A percentile compares a stretch with the other conserved stretches of the same genome.
Evolutionary conservation across 202 grass and related monocot species (phyloP).

Genomic region (Digitaria exilis): DNA sequence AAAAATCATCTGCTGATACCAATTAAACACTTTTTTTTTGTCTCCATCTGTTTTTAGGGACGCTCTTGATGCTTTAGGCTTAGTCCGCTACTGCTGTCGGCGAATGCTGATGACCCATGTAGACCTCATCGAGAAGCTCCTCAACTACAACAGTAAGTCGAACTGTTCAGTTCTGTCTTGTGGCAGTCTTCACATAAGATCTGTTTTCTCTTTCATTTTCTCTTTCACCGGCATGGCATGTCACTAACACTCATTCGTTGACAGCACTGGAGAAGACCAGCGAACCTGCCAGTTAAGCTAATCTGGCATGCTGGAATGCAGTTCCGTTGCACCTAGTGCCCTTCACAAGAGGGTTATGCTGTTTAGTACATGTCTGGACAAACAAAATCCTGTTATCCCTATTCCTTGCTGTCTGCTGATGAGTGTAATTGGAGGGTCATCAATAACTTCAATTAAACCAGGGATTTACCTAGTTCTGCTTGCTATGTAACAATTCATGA

Average conservation of each 20-base stretch:
- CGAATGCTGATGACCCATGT: conserved; percentile 92
- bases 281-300: conserved; percentile 25
- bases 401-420: not conserved
- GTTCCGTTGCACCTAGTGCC: not conserved
- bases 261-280: conserved; percentile 68
- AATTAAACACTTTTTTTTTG: conserved; percentile 6
- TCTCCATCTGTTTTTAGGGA: conserved; percentile 42
- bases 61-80: conserved; percentile 58
- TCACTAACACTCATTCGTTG: conserved; percentile 24
- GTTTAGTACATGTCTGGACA: not conserved
- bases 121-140: conserved; percentile 80
- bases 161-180: not conserved
- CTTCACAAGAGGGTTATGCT: not conserved
- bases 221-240: not conserved
- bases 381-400: not conserved
- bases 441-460: not conserved
- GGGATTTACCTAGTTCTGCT: not conserved
- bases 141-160: conserved; percentile 75
- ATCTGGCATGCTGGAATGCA: not conserved
- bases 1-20: not conserved
- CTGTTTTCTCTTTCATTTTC: not conserved
- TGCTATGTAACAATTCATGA: not conserved
- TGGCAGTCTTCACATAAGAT: not conserved
- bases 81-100: conserved; percentile 73
- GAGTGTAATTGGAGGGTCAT: not conserved